Evolutionary conservation across 2,329 filamentous ascomycete genomes (phyloP).

Genomic region (Diaporthe aspalathi): DNA sequence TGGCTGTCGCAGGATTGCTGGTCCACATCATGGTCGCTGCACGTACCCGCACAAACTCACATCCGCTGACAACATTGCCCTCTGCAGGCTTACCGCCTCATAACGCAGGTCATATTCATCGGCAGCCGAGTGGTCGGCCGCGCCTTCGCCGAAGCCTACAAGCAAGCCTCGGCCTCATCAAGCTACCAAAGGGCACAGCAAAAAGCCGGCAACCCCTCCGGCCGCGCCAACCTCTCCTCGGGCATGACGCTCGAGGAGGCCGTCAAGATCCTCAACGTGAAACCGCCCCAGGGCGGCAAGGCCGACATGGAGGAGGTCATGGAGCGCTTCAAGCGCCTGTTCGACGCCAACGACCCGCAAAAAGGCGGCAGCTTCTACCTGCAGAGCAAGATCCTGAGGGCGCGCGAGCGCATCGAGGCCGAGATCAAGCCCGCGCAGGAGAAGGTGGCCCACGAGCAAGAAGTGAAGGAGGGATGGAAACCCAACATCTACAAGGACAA

Average conservation of each 20-base stretch:
- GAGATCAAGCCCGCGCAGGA: slow-evolving; percentile 81
- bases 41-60: neutral
- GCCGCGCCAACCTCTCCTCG: slow-evolving; percentile 61
- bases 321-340: slow-evolving; percentile 91
- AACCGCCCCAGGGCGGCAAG: slow-evolving; percentile 82
- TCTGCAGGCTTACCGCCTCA: slow-evolving; percentile 88
- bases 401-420: slow-evolving; percentile 90
- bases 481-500: slow-evolving; percentile 94
- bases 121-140: slow-evolving; percentile 92
- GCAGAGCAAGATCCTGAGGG: slow-evolving; percentile 94
- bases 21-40: neutral
- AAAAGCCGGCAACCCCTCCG: slow-evolving; percentile 63
- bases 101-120: slow-evolving; percentile 92
- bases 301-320: slow-evolving; percentile 83
- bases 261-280: slow-evolving; percentile 96
- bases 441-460: slow-evolving; percentile 78
- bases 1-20: neutral
- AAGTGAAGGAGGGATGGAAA: slow-evolving; percentile 88
- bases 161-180: slow-evolving; percentile 89
- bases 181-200: slow-evolving; percentile 81
- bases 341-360: slow-evolving; percentile 93
- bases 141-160: slow-evolving; percentile 93
- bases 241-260: slow-evolving; percentile 96
- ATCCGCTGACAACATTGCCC: neutral
- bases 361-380: slow-evolving; percentile 98